phyloP scores from a whole-genome alignment of 305 asterid species.

The Fraxinus paxiana region DNA sequence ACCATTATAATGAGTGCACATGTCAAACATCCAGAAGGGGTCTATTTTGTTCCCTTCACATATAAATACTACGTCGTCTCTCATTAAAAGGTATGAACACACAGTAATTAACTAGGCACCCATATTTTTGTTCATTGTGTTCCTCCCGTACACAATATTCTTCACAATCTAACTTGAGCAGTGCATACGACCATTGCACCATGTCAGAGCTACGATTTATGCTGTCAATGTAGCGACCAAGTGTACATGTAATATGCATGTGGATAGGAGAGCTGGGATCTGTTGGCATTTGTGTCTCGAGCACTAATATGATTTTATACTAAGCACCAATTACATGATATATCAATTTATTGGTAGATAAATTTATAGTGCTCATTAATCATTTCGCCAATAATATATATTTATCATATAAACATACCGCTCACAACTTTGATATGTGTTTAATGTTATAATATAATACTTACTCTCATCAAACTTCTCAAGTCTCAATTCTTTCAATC shows the following conservation, averaged over 20 bases:
- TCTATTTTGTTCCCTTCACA: not conserved
- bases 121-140: not conserved
- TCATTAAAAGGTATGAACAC: not conserved
- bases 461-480: not conserved
- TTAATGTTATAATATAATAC: too few species aligned
- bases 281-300: not conserved
- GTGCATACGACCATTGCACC: not conserved
- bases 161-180: not conserved
- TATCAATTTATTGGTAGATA: too few species aligned
- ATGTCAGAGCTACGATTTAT: not conserved
- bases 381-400: not conserved
- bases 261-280: not conserved
- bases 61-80: not conserved
- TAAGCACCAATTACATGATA: not conserved
- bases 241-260: not conserved
- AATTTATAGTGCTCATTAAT: not conserved
- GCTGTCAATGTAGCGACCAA: not conserved
- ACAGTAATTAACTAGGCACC: not conserved
- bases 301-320: not conserved
- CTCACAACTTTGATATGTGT: not conserved
- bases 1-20: not conserved
- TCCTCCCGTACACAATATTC: not conserved
- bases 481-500: not conserved
- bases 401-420: not conserved
- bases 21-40: not conserved